phyloP scores from a whole-genome alignment of 805 yeast genomes.

The Hanseniaspora thailandica region DNA sequence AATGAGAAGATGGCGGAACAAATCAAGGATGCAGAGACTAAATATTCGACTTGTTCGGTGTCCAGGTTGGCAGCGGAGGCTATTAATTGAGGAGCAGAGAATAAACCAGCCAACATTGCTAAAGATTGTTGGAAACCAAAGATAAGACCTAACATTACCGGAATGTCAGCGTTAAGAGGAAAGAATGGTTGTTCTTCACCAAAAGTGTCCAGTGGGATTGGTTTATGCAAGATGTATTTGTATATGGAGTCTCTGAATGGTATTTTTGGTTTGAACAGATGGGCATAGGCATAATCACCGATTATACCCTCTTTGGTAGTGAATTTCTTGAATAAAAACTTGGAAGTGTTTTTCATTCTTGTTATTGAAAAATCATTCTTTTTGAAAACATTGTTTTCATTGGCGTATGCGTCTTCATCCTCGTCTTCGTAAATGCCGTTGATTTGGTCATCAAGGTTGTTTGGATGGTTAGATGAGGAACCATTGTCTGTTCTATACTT shows the following conservation, averaged over 20 bases:
- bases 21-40: conserved; percentile 63
- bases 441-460: conserved; percentile 3
- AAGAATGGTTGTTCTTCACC: conserved; percentile 56
- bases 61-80: conserved; percentile 50
- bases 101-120: conserved; percentile 86
- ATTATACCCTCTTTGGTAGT: conserved; percentile 69
- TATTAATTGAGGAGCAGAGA: conserved; percentile 71
- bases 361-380: conserved; percentile 12
- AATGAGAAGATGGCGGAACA: conserved; percentile 58
- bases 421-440: neutral
- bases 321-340: conserved; percentile 31
- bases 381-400: conserved; percentile 12
- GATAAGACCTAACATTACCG: conserved; percentile 60
- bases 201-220: conserved; percentile 26
- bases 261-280: conserved; percentile 65
- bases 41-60: conserved; percentile 40
- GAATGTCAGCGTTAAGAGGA: conserved; percentile 69
- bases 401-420: neutral
- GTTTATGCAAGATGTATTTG: conserved; percentile 27
- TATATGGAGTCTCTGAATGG: conserved; percentile 41
- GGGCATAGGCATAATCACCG: conserved; percentile 79
- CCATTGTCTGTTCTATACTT: conserved; percentile 8
- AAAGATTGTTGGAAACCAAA: conserved; percentile 81
- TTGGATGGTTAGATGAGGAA: neutral
- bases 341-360: conserved; percentile 4